Conservation (phyloP, 495 filamentous ascomycete species). For the Parachaetomium inaequale region DNA sequence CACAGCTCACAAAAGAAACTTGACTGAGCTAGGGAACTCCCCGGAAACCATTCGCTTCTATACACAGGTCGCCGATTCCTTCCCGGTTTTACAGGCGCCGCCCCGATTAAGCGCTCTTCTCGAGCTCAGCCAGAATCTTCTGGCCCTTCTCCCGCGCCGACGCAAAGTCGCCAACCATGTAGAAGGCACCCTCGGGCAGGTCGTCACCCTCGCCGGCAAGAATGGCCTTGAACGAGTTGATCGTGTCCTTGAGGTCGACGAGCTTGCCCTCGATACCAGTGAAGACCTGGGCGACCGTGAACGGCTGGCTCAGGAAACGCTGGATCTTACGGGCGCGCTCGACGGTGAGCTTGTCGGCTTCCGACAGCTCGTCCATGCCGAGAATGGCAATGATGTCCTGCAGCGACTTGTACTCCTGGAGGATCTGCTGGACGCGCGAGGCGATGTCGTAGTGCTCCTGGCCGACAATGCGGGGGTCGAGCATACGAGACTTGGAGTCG, state of each 20-base stretch:
- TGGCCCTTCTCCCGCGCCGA: conserved; percentile 94
- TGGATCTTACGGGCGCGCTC: conserved; percentile 99
- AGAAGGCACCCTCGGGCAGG: conserved; percentile 93
- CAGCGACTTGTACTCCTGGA: conserved; percentile 99
- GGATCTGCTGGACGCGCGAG: conserved; percentile 93
- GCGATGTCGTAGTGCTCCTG: conserved; percentile 96
- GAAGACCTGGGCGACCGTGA: conserved; percentile 98
- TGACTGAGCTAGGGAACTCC: conserved; percentile 36
- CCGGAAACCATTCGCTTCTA: conserved; percentile 35
- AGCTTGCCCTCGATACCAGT: conserved; percentile 97
- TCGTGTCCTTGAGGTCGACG: conserved; percentile 98
- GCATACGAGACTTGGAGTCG: conserved; percentile 99
- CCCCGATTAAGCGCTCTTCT: conserved; percentile 61
- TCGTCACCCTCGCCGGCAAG: conserved; percentile 93
- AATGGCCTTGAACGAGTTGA: conserved; percentile 94
- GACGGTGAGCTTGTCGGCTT: conserved; percentile 98
- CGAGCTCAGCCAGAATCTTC: conserved; percentile 97
- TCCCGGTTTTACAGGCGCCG: conserved; percentile 36
- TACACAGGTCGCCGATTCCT: conserved; percentile 38
- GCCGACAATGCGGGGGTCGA: conserved; percentile 97
- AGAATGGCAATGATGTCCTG: conserved; percentile 99
- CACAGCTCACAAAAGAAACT: conserved; percentile 43
- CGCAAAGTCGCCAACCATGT: conserved; percentile 96
- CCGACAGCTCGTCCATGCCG: conserved; percentile 99
- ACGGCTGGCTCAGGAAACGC: conserved; percentile 98